Evolutionary conservation across 164 flowering plant species (phyloP).

Genomic region (Protea cynaroides): DNA sequence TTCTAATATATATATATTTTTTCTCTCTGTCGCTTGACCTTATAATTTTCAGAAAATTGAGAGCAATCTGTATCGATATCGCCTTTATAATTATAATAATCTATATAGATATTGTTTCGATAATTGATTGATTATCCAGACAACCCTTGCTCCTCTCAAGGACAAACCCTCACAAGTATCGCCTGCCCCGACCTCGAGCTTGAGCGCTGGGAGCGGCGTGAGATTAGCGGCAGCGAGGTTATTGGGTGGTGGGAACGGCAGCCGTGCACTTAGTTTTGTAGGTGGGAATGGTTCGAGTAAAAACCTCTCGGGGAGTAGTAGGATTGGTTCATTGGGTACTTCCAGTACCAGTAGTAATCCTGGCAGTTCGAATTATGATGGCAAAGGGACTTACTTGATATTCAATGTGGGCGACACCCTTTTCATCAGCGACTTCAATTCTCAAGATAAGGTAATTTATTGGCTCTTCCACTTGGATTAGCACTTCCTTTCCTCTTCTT

Average conservation of each 20-base stretch:
- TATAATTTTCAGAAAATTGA: too few relatives aligned
- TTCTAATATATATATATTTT: background rate
- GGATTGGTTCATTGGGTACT: conserved; percentile 52
- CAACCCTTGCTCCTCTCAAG: conserved; percentile 76
- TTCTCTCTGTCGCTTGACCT: background rate
- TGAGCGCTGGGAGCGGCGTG: conserved; percentile 60
- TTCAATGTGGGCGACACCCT: conserved; percentile 91
- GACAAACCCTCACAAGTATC: conserved; percentile 63
- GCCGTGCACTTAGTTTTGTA: conserved; percentile 78
- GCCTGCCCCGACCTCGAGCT: conserved; percentile 48
- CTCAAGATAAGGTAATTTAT: conserved; percentile 81
- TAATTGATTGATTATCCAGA: conserved; percentile 30
- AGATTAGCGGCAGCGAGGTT: conserved; percentile 82
- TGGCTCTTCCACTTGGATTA: background rate
- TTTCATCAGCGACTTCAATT: conserved; percentile 76
- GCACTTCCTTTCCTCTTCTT: background rate
- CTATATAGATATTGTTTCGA: too few relatives aligned
- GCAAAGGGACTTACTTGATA: conserved; percentile 83
- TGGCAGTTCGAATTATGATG: conserved; percentile 68
- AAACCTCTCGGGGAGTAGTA: conserved; percentile 36
- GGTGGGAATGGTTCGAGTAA: conserved; percentile 89
- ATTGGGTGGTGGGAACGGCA: conserved; percentile 79
- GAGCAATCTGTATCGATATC: too few relatives aligned
- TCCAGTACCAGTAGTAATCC: conserved; percentile 41
- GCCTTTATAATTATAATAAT: too few relatives aligned